Evolutionary conservation across 768 basidiomycete species (phyloP).

Genomic region (Lactarius hengduanensis): DNA sequence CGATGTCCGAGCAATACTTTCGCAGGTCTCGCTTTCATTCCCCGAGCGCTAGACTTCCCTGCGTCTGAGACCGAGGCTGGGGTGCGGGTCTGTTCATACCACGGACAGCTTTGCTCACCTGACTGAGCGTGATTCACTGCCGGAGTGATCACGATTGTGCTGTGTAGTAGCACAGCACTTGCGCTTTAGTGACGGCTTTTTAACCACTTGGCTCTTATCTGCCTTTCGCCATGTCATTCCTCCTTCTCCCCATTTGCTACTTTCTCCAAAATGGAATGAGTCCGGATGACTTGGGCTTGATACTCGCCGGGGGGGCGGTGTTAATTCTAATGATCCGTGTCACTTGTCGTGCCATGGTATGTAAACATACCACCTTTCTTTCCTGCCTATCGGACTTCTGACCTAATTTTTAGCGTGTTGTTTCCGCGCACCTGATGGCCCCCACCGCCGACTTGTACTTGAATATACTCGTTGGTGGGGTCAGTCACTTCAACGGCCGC

Average conservation of each 20-base stretch:
- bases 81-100: background rate
- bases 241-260: background rate
- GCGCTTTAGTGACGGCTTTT: no score
- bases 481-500: background rate
- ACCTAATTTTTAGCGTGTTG: background rate
- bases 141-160: background rate
- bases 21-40: background rate
- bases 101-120: background rate
- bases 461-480: background rate
- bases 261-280: constrained; percentile 1
- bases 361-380: background rate
- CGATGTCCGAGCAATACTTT: background rate
- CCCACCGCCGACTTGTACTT: background rate
- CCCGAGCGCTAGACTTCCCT: background rate
- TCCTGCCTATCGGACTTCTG: background rate
- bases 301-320: background rate
- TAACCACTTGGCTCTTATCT: background rate
- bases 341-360: constrained; percentile 2
- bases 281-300: background rate
- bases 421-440: background rate
- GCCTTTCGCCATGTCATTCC: background rate
- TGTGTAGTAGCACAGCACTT: background rate
- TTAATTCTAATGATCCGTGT: background rate
- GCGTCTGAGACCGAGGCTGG: constrained; percentile 7
- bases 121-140: background rate